Evolutionary conservation across 441 rosid species (phyloP), one percentile per base, ranked within the genome.

Genomic region (Isatis lusitanica): DNA sequence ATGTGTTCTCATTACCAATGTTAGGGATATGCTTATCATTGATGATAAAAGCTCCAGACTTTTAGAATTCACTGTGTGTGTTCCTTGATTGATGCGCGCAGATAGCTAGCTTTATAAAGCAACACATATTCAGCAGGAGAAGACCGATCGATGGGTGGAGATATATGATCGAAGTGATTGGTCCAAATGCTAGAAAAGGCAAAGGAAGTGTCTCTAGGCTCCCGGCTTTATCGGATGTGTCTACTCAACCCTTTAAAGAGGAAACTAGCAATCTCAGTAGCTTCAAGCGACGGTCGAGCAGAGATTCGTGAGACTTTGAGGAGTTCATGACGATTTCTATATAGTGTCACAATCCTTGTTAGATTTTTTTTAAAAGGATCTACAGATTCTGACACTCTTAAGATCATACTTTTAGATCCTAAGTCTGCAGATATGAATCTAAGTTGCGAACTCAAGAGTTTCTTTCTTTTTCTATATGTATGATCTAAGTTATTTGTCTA

Each of bases 61-160:
- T 18, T 31, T 47, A n/a, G 46, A 28, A 12, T 21, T 67, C 28
- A 39, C 7, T 0, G 31, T 48, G 38, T 17, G 31, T 48, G 38
- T 17, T 39, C n/a, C 0, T 21, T 53, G 51, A 68, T 44, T 28
- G 67, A 16, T 63, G 28, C 17, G 86, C 16, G 86, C 93, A 91
- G 95, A 89, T 94, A 59, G 98, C 99, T 51, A 94, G 97, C 80
- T 92, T 94, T 78, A 87, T 92, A 74, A 92, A 89, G 79, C 90
- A 85, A 33, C 96, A 89, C 77, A 91, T 95, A 85, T 92, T 90
- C 78, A 93, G 98, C 84, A 83, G 98, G 77, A 84, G 99, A 73
- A 88, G 98, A 80, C 94, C 99, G 4, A 83, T 91, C 8, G 97
- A 94, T 76, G 96, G 96, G 58, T 92, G 99, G 98, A 92, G 88